phyloP scores from a whole-genome alignment of 2,329 filamentous ascomycete species.

The Pseudocercospora fuligena region DNA sequence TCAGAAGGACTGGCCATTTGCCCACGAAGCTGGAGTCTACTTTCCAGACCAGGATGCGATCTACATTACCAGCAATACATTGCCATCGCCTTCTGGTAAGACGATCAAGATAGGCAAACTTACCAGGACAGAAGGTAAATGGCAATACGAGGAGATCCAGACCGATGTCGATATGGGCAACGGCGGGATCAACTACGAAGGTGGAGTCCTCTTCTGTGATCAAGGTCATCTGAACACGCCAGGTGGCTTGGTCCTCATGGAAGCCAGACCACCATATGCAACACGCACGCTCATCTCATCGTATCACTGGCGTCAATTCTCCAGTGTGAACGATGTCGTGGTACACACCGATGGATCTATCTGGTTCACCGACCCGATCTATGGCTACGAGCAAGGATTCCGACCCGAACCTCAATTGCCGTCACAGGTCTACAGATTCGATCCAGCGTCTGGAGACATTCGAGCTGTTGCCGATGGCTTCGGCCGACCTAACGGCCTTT shows the following conservation, averaged over 20 bases:
- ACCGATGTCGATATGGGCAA: slow-evolving; percentile 52
- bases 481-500: slow-evolving; percentile 60
- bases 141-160: slow-evolving; percentile 47
- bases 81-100: slow-evolving; percentile 21
- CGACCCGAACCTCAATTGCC: slow-evolving; percentile 58
- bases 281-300: slow-evolving; percentile 57
- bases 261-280: slow-evolving; percentile 29
- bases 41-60: slow-evolving; percentile 43
- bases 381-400: slow-evolving; percentile 64
- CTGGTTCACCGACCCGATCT: slow-evolving; percentile 69
- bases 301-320: slow-evolving; percentile 65
- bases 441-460: slow-evolving; percentile 56
- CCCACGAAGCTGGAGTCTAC: slow-evolving; percentile 48
- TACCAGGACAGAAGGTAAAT: slow-evolving; percentile 41
- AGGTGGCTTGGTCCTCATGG: slow-evolving; percentile 35
- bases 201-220: slow-evolving; percentile 41
- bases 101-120: slow-evolving; percentile 37
- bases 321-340: slow-evolving; percentile 63
- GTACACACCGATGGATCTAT: slow-evolving; percentile 60
- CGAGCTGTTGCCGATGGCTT: slow-evolving; percentile 64
- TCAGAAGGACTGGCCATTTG: slow-evolving; percentile 36
- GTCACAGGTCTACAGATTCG: slow-evolving; percentile 60
- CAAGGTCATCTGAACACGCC: slow-evolving; percentile 35
- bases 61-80: slow-evolving; percentile 49
- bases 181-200: slow-evolving; percentile 54